Evolutionary conservation across 441 rosid species (phyloP), one percentile per base, ranked within the genome.

Genomic region (Geranium incanum): DNA sequence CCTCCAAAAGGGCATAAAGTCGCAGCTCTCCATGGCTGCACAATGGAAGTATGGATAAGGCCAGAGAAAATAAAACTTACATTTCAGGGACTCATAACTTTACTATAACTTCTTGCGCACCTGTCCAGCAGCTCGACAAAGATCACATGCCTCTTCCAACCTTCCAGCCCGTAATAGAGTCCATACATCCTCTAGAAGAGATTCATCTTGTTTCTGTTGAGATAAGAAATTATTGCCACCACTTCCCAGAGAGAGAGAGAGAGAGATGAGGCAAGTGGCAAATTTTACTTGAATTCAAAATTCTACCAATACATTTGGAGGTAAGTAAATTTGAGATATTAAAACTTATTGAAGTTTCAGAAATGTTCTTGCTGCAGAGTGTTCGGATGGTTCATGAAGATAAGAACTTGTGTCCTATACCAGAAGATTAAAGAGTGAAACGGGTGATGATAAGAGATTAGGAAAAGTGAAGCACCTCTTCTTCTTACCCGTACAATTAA

Each of bases 11-110:
- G 92, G 76, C 85, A 83, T 70, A 95, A 83, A 69, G 89, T 88
- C 76, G 97, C 97, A 70, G 98, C 96, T 83, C 96, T 88, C 99
- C 97, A 95, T n/a, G 98, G 89, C 99, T 95, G 81, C 74, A 74
- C 74, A 59, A 75, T 66, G 55, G 74, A 67, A 75, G 55, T 6
- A 62, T 36, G 52, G 39, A 45, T 70, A 67, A 70, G 52, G 68
- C 66, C 65, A 69, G 66, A 52, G 59, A 16, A 37, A 55, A 74
- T 72, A 45, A 48, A n/a, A 77, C 59, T 48, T 41, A 21, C 0
- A 52, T 60, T 64, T 18, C 23, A 71, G 15, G 39, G 52, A 36
- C 43, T 38, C 63, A 73, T 23, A 69, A 73, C 28, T 64, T 50
- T 23, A 60, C 68, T 12, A 33, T 5, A 64, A 64, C 39, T 33